Evolutionary conservation across 2,329 filamentous ascomycete genomes (phyloP), one percentile per base, ranked within the genome.

Genomic region (Neofusicoccum parvum): DNA sequence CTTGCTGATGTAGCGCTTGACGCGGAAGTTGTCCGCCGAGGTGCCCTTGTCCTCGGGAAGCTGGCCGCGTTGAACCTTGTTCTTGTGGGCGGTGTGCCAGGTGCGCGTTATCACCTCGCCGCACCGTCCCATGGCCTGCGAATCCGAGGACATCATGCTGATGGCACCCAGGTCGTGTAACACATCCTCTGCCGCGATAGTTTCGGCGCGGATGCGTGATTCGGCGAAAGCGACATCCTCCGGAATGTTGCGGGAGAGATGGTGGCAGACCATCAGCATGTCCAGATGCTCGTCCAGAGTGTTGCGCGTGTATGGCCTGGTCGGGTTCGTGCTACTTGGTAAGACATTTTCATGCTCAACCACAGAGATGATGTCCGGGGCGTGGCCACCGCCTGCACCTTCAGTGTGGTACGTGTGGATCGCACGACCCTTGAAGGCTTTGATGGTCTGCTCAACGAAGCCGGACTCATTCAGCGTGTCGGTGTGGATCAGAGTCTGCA

Each of bases 241-340:
- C 66, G 94, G 92, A 67, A 97, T 97, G 78, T 97, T 89, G 78
- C 92, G 92, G 62, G 89, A 93, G 10, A 98, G 83, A 74, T 98
- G 94, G 78, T 98, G 94, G 82, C 94, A 98, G 43, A 97, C 92
- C 94, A 97, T 97, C 53, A 97, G 82, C 94, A 98, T 98, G 80
- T 98, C 94, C 14, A 97, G 86, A 79, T 98, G 94, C 79, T 98
- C 94, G 74, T 97, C 94, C 0, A 98, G 86, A 0, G 94, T 98
- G 81, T 98, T 97, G 69, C 85, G 84, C 1, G 94, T 98, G 78
- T 89, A 97, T 0, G 94, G 94, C 2, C 94, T 85, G 1, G 94
- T 98, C 0, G 94, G 94, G 76, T 97, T 98, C 0, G 94, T 98
- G 53, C 90, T 94, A 5, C 90, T 92, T 0, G 94, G 94, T 0